phyloP scores from a whole-genome alignment of 1,284 basidiomycete genomes.

The Pseudozyma hubeiensis region DNA sequence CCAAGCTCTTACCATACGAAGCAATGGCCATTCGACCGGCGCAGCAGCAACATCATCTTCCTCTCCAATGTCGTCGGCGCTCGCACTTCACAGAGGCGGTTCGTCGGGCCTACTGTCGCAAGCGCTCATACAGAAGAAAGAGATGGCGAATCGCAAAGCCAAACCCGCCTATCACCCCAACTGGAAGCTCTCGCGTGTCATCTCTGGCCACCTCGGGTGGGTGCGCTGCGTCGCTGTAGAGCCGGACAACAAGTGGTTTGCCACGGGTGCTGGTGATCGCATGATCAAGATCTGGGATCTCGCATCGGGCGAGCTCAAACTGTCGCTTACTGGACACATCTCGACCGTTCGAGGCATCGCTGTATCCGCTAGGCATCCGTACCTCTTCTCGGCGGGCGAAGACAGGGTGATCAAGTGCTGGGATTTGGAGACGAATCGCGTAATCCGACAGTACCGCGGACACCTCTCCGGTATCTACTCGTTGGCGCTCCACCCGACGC shows the following conservation, averaged over 20 bases:
- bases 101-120: slow-evolving; percentile 50
- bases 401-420: slow-evolving; percentile 99
- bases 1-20: slow-evolving; percentile 36
- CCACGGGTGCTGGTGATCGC: slow-evolving; percentile 94
- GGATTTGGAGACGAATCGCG: slow-evolving; percentile 98
- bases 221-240: slow-evolving; percentile 96
- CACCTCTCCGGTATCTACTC: slow-evolving; percentile 94
- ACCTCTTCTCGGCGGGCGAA: slow-evolving; percentile 96
- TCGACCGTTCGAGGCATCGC: slow-evolving; percentile 94
- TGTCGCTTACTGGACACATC: slow-evolving; percentile 96
- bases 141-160: slow-evolving; percentile 77
- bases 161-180: slow-evolving; percentile 94
- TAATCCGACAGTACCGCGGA: slow-evolving; percentile 97
- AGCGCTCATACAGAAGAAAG: slow-evolving; percentile 65
- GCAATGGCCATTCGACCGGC: slow-evolving; percentile 12
- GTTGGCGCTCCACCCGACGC: slow-evolving; percentile 85
- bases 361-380: slow-evolving; percentile 91
- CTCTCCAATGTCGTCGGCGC: slow-evolving; percentile 13
- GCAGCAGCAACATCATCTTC: slow-evolving; percentile 21
- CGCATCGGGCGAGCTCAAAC: slow-evolving; percentile 92
- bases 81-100: slow-evolving; percentile 46
- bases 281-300: slow-evolving; percentile 99
- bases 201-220: slow-evolving; percentile 98
- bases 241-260: slow-evolving; percentile 98
- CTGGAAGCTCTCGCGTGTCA: slow-evolving; percentile 94